Base-by-base conservation (phyloP, 2,329 filamentous ascomycete species). In the Plectosphaerella cucumerina region DNA sequence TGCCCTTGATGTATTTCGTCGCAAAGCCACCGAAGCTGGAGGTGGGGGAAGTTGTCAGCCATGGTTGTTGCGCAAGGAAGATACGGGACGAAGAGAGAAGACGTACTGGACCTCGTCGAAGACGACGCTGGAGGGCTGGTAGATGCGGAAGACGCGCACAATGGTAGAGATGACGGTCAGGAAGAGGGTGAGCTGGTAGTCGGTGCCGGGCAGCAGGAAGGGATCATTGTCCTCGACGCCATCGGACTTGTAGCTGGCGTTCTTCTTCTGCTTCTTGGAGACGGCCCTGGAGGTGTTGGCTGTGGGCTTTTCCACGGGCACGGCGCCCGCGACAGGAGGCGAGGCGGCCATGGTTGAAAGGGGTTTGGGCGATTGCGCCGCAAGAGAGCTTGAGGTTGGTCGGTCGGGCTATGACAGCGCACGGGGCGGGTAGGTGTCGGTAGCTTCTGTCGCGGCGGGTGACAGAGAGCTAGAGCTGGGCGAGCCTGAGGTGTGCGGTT, bases 31-130 rank as follows among this genome's bases (percentile, higher is more conserved):
- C 94, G 70, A 99, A 99, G 73, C 91, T 96, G 64, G 58, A 56
- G 18, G 42, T 23, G 22, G 34, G 44, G 5, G 42, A 4, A 21
- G 23, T 41, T 21, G 41, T 47, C 22, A 20, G n/a, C 15, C 18
- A 34, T n/a, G 18, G n/a, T n/a, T n/a, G n/a, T n/a, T n/a, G n/a
- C n/a, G n/a, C n/a, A n/a, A n/a, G n/a, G n/a, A n/a, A 35, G 45
- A 37, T 23, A 50, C 3, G 48, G 49, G 44, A 46, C 34, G 22
- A 39, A 20, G 47, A 49, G 50, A 51, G 21, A 52, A n/a, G 45
- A 85, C 90, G 69, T 83, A 96, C 91, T 99, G 94, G 69, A 99
- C 94, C 76, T 99, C 94, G 70, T 99, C 94, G 69, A 99, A 99
- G 59, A 99, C 94, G 55, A 99, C 94, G 63, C 92, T 97, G 64